Percentiles rank a stretch among this genome's conserved stretches.
These are phyloP conservation scores for Omphalea diandra DNA, from an alignment of 441 rosid genomes.

Conservation along the genomic window DNA sequence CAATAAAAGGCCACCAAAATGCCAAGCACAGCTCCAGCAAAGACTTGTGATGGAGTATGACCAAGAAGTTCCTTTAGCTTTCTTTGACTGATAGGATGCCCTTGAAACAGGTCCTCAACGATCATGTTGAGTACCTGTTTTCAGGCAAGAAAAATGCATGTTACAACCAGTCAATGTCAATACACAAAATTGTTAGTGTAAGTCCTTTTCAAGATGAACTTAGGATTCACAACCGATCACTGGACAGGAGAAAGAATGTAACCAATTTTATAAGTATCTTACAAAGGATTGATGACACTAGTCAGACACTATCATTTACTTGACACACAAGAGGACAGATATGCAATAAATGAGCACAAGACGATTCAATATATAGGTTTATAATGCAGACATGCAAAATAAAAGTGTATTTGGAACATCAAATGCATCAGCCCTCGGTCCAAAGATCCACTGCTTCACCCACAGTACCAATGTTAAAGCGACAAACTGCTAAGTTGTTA, in stretches of 20 bases:
- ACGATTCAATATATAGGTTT: neutral
- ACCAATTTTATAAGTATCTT: neutral
- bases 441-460: neutral
- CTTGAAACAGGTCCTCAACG: constrained; percentile 83
- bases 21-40: constrained; percentile 83
- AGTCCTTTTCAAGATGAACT: too few species aligned
- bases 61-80: constrained; percentile 93
- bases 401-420: neutral
- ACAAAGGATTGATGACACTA: neutral
- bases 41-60: constrained; percentile 85
- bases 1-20: constrained; percentile 65
- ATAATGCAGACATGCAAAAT: neutral
- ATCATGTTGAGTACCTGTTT: constrained; percentile 83
- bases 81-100: constrained; percentile 90
- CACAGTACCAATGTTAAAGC: neutral
- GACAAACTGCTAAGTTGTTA: neutral
- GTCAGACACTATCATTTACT: neutral
- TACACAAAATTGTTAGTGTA: neutral
- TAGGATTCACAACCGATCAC: neutral
- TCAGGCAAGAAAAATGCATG: neutral
- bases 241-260: neutral
- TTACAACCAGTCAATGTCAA: neutral
- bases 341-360: neutral
- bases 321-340: neutral
- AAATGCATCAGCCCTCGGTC: neutral